Base-by-base conservation (phyloP, 148 eudicot species). In the Camellia japonica region DNA sequence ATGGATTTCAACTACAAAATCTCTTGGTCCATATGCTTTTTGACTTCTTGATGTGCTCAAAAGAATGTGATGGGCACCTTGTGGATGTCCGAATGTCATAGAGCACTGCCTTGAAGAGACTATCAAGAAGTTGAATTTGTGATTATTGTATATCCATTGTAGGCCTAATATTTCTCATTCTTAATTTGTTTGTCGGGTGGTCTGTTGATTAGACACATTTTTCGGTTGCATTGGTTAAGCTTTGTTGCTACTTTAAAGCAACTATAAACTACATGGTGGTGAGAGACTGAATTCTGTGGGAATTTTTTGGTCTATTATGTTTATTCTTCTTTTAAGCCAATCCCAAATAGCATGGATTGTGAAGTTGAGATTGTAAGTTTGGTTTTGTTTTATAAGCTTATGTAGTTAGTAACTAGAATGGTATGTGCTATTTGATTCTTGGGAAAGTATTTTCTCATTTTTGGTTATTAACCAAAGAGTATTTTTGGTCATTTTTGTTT, bases 401-500 rank as follows among this genome's bases (percentile, higher is more conserved):
- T 52, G 41, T 52, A 30, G 73, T 52, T 52, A 52, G n/a, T 42
- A 5, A 56, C 43, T 55, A 38, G 19, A 73, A 56, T 56, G 49
- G 7, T 6, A 54, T 20, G 7, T 54, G 64, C 38, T 19, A 46
- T 23, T 55, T 30, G 43, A 30, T 54, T 51, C 14, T 51, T 19
- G 19, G 47, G 8, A 38, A 42, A 41, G 11, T 41, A 51, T 44
- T 23, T 38, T 74, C 65, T 41, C 13, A 56, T 23, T 11, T 52
- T 18, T 6, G 15, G 14, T 73, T 30, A 73, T 30, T 38, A 55
- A 73, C 38, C 38, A 30, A 1, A 1, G 38, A n/a, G 42, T 54
- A 54, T 38, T 77, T 7, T 59, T 78, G 80, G 52, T 58, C 23
- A 30, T 71, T 71, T 71, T 74, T 74, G 20, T 78, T 51, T 61